A percentile compares a stretch with the other conserved stretches of the same genome.
Conservation (phyloP, 805 yeast genomes). For the Debaryomyces maramus region DNA sequence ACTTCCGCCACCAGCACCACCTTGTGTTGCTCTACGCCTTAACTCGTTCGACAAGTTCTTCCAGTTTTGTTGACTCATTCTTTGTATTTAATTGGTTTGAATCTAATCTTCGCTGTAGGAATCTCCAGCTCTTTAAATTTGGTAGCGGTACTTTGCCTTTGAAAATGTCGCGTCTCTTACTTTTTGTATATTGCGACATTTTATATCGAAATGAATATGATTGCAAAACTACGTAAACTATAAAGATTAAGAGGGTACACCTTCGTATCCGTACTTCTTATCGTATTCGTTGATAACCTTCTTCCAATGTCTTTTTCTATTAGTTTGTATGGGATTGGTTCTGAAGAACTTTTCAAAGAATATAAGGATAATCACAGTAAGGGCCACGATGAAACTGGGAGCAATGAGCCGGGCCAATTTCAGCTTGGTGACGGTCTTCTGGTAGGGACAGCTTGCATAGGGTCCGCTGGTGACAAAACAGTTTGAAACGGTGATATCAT, state of each 20-base stretch:
- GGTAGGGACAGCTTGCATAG: slow-evolving; percentile 76
- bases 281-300: slow-evolving; percentile 54
- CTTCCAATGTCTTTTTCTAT: slow-evolving; percentile 64
- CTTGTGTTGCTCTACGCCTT: slow-evolving; percentile 38
- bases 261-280: slow-evolving; percentile 71
- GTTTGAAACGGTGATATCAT: slow-evolving; percentile 66
- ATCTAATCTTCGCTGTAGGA: background rate
- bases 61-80: slow-evolving; percentile 46
- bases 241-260: slow-evolving; percentile 66
- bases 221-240: background rate
- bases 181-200: slow-evolving; percentile 1
- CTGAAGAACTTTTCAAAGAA: slow-evolving; percentile 53
- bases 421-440: slow-evolving; percentile 49
- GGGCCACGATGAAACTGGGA: slow-evolving; percentile 63
- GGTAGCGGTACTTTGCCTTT: background rate
- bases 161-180: slow-evolving; percentile 6
- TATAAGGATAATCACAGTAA: slow-evolving; percentile 51
- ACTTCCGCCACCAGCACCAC: slow-evolving; percentile 23
- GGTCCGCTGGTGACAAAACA: slow-evolving; percentile 92
- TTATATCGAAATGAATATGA: background rate
- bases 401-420: slow-evolving; percentile 63
- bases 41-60: slow-evolving; percentile 41
- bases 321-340: slow-evolving; percentile 67
- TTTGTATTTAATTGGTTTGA: slow-evolving; percentile 4
- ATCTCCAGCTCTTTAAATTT: background rate